Evolutionary conservation across 1,139 yeast genomes (phyloP).

Genomic region (Blastobotrys buckinghamii): DNA sequence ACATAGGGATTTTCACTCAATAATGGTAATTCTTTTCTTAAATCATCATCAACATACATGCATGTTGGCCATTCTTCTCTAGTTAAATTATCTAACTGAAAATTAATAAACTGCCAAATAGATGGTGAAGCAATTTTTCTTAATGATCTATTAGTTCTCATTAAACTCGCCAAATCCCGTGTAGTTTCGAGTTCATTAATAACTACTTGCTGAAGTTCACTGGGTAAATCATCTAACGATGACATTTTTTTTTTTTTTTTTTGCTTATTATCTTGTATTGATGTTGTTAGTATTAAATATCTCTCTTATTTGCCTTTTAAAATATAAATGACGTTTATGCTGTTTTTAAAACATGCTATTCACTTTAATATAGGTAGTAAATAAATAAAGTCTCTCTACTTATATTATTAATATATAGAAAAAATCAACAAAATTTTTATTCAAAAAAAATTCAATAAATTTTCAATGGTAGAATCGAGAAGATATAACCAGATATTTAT

Average conservation of each 20-base stretch:
- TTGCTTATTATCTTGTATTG: too few species aligned
- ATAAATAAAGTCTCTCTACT: too few species aligned
- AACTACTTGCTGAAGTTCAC: slow-evolving; percentile 5
- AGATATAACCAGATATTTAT: too few species aligned
- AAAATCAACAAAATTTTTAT: too few species aligned
- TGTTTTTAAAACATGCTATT: too few species aligned
- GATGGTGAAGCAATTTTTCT: slow-evolving; percentile 5
- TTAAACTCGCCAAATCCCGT: slow-evolving; percentile 8
- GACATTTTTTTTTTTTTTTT: neutral
- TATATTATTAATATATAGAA: too few species aligned
- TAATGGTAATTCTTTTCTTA: slow-evolving; percentile 8
- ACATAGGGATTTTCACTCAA: slow-evolving; percentile 7
- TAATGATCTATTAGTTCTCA: slow-evolving; percentile 1
- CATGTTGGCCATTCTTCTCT: slow-evolving; percentile 11
- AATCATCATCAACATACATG: slow-evolving; percentile 12
- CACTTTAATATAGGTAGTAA: too few species aligned
- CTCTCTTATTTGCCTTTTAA: too few species aligned
- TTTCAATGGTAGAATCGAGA: too few species aligned
- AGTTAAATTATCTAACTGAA: slow-evolving; percentile 10
- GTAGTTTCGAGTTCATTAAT: slow-evolving; percentile 5
- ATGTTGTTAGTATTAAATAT: too few species aligned
- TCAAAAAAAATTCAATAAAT: too few species aligned
- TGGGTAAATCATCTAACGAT: slow-evolving; percentile 5
- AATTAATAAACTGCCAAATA: slow-evolving; percentile 8
- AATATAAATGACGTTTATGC: too few species aligned